These are phyloP conservation scores for Kwoniella sp. DNA, from an alignment of 768 basidiomycete genomes.

Conservation along the genomic window DNA sequence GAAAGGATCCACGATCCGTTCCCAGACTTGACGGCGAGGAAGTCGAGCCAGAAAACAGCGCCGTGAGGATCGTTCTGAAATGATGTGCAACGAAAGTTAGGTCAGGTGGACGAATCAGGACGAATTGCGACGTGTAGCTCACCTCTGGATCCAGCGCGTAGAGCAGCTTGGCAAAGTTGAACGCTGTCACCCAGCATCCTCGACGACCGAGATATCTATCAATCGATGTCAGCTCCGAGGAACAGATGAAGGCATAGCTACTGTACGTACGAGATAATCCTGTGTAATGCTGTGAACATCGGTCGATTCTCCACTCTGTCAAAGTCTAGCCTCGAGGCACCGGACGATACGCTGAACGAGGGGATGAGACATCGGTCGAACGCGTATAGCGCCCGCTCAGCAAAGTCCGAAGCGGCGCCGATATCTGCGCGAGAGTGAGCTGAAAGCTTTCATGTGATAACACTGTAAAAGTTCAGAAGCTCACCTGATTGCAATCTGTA, in stretches of 20 bases:
- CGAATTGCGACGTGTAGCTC: background rate
- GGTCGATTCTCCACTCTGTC: constrained; percentile 85
- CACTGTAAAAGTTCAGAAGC: constrained; percentile 17
- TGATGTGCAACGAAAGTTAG: background rate
- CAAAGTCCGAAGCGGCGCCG: constrained; percentile 77
- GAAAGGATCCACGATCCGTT: constrained; percentile 81
- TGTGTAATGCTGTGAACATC: constrained; percentile 83
- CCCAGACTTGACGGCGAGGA: constrained; percentile 76
- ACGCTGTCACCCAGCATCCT: constrained; percentile 84
- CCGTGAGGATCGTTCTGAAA: constrained; percentile 77
- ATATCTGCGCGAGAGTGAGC: constrained; percentile 66
- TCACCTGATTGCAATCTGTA: constrained; percentile 83
- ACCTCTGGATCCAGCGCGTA: constrained; percentile 74
- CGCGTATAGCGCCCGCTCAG: constrained; percentile 90
- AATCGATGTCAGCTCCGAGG: constrained; percentile 3
- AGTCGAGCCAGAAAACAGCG: constrained; percentile 73
- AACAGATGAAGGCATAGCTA: background rate
- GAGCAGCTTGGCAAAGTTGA: constrained; percentile 86
- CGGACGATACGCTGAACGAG: constrained; percentile 79
- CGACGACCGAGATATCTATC: constrained; percentile 79
- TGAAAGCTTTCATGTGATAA: background rate
- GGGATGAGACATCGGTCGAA: constrained; percentile 89
- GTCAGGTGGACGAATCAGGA: background rate
- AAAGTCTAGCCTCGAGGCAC: constrained; percentile 83
- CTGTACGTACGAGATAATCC: constrained; percentile 71